phyloP scores from a whole-genome alignment of 2,329 filamentous ascomycete genomes.

The Penicillium decumbens region DNA sequence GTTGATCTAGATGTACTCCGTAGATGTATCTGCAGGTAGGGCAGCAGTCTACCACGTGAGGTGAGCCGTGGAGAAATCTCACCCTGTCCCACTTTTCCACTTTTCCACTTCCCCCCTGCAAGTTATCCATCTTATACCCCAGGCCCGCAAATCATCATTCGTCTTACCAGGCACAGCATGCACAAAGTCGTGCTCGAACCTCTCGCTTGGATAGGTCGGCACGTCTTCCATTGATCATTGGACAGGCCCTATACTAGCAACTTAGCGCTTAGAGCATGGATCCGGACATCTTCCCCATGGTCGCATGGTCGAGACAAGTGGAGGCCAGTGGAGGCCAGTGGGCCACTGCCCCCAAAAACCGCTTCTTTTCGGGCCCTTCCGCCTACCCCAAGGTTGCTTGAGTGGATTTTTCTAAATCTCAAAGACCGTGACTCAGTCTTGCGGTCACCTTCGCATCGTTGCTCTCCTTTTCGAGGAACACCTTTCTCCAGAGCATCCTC shows the following conservation, averaged over 20 bases:
- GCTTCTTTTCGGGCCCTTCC: slow-evolving; percentile 12
- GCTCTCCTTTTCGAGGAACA: background rate
- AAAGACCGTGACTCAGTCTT: background rate
- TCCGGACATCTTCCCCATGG: slow-evolving; percentile 3
- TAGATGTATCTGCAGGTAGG: no score
- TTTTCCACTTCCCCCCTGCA: background rate
- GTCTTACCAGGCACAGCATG: slow-evolving; percentile 2
- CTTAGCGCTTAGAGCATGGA: background rate
- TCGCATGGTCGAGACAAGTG: slow-evolving; percentile 9
- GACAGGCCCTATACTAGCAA: slow-evolving; percentile 1
- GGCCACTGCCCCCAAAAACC: background rate
- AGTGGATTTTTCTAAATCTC: slow-evolving; percentile 3
- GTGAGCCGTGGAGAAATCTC: slow-evolving; percentile 1
- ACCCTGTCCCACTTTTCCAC: slow-evolving; percentile 8
- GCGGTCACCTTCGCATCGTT: background rate
- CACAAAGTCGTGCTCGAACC: slow-evolving; percentile 5
- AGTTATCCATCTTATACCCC: background rate
- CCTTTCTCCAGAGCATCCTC: background rate
- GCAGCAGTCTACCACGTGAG: slow-evolving; percentile 1
- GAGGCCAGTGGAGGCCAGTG: slow-evolving; percentile 16
- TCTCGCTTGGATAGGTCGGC: slow-evolving; percentile 16
- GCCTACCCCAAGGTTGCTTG: background rate
- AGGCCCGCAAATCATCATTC: background rate
- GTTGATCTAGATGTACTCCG: no score
- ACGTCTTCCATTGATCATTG: slow-evolving; percentile 10